Conservation (phyloP, 306 rosid species). For the Neltuma alba region DNA sequence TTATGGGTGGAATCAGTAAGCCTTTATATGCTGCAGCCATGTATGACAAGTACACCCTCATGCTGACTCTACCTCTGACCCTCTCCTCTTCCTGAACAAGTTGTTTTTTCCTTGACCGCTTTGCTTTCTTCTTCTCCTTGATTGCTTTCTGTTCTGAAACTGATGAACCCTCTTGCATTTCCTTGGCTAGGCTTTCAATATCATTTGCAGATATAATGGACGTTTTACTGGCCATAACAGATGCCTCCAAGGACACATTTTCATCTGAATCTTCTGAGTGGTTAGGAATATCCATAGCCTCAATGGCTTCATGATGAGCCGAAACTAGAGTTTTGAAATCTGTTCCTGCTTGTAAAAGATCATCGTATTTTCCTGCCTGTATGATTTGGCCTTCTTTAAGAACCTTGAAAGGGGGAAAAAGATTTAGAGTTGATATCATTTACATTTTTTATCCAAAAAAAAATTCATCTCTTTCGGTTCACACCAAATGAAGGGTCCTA, state of each 20-base stretch:
- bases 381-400: slow-evolving; percentile 86
- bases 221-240: slow-evolving; percentile 53
- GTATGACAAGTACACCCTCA: slow-evolving; percentile 95
- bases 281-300: slow-evolving; percentile 94
- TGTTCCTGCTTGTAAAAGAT: slow-evolving; percentile 95
- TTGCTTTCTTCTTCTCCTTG: slow-evolving; percentile 93
- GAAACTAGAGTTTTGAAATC: slow-evolving; percentile 89
- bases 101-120: slow-evolving; percentile 84
- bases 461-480: slow-evolving; percentile 18
- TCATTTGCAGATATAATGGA: slow-evolving; percentile 49
- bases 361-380: slow-evolving; percentile 96
- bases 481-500: slow-evolving; percentile 25
- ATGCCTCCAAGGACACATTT: slow-evolving; percentile 56
- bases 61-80: slow-evolving; percentile 98
- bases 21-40: slow-evolving; percentile 99
- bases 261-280: slow-evolving; percentile 94
- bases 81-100: slow-evolving; percentile 99
- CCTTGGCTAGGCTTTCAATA: slow-evolving; percentile 79
- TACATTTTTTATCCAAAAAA: slow-evolving; percentile 1
- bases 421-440: slow-evolving; percentile 26
- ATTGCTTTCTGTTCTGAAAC: slow-evolving; percentile 68
- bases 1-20: slow-evolving; percentile 79
- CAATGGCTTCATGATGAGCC: slow-evolving; percentile 99
- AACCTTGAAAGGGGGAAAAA: slow-evolving; percentile 59
- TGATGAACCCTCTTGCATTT: slow-evolving; percentile 81